Evolutionary conservation across 1,284 basidiomycete species (phyloP).

Genomic region (Anthracocystis panici-leucophaei): DNA sequence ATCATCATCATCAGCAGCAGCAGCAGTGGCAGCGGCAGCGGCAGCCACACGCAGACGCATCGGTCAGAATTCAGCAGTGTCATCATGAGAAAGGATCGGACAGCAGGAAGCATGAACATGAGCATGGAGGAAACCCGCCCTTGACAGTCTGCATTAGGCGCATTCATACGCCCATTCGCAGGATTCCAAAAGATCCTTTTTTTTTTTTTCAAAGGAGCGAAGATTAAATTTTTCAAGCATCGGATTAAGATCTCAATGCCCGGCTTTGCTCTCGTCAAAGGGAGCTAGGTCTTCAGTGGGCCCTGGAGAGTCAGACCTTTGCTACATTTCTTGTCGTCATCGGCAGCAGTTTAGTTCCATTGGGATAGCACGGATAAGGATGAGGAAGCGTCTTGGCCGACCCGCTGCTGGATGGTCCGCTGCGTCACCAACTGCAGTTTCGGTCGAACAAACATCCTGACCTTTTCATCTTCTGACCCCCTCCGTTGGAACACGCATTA

Average conservation of each 20-base stretch:
- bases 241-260: conserved; percentile 67
- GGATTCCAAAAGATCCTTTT: conserved; percentile 65
- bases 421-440: background rate
- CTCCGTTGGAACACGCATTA: background rate
- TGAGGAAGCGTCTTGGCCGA: background rate
- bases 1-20: conserved; percentile 3
- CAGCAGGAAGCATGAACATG: background rate
- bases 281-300: conserved; percentile 48
- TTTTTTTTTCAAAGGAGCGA: conserved; percentile 61
- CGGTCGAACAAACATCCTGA: conserved; percentile 11
- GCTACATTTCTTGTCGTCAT: conserved; percentile 43
- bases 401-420: conserved; percentile 4
- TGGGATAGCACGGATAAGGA: background rate
- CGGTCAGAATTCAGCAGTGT: background rate
- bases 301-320: conserved; percentile 67
- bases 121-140: conserved; percentile 43
- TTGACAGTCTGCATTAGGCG: conserved; percentile 67
- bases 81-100: background rate
- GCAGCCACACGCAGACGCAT: background rate
- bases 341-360: background rate
- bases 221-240: conserved; percentile 48
- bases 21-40: conserved; percentile 12
- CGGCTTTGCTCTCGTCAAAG: conserved; percentile 18
- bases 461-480: conserved; percentile 4
- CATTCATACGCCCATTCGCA: conserved; percentile 52